Base-by-base conservation (phyloP, 306 rosid species). In the Cotoneaster glaucophyllus region DNA sequence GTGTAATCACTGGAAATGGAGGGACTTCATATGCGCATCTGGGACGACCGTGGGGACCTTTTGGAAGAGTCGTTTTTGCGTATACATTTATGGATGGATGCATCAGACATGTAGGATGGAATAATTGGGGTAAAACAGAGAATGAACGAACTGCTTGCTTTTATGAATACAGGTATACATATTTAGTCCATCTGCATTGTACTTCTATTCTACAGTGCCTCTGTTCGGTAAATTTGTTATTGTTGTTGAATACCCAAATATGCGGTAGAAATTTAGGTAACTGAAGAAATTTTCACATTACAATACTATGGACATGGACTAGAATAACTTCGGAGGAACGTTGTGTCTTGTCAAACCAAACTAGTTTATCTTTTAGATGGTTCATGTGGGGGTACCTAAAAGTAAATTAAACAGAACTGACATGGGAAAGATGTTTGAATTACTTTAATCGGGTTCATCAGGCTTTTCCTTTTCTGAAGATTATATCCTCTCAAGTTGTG, bases 31-130 rank as follows among this genome's bases (percentile, higher is more conserved):
- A 86, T 57, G 37, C 87, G 69, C 78, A 82, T 76, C 91, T 93
- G 10, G 98, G 98, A 70, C 77, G 98, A 54, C 98, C 98, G 11
- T 93, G 98, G 98, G 97, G 97, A 72, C 94, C 97, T 67, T 93
- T 82, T 77, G 98, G 90, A 74, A 88, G 98, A 84, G 98, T 93
- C 52, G 80, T 93, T 45, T 93, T 81, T 88, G 98, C 96, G 13
- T 81, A 79, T 82, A 91, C 93, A 45, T 87, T 80, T 45, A 88
- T 93, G 86, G 98, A 91, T 85, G 86, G 65, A 41, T 91, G 97
- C 77, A 71, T 93, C 81, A 88, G 78, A 64, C 90, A 72, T 77
- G 82, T 8, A 7, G 98, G 98, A 15, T 91, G 98, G 98, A 65
- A 91, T 71, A 87, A 93, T 80, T 93, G 98, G 98, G 93, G 88